Evolutionary conservation across 2,329 filamentous ascomycete species (phyloP).

Genomic region (Penicillium italicum): DNA sequence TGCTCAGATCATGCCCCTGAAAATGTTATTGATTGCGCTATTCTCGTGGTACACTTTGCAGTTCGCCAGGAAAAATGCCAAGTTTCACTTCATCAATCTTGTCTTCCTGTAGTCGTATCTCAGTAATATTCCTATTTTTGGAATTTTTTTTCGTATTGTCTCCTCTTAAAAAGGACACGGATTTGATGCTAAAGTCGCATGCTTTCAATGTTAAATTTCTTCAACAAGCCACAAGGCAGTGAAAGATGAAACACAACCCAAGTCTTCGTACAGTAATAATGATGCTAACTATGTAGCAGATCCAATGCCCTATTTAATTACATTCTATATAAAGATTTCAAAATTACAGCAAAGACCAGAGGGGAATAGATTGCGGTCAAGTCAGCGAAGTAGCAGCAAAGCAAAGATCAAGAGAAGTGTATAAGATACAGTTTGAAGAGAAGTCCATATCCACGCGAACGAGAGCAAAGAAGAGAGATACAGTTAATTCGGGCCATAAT

Average conservation of each 20-base stretch:
- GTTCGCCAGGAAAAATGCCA: conserved; percentile 21
- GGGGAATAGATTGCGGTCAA: conserved; percentile 10
- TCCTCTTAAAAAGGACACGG: neutral
- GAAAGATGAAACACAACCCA: neutral
- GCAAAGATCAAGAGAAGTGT: neutral
- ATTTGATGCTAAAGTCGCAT: neutral
- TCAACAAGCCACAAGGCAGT: neutral
- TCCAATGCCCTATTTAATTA: neutral
- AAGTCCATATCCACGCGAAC: conserved; percentile 9
- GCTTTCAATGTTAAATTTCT: conserved; percentile 1
- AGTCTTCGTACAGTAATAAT: too few relatives aligned
- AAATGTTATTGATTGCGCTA: conserved; percentile 13
- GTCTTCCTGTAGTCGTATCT: neutral
- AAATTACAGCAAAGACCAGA: neutral
- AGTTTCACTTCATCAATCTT: conserved; percentile 3
- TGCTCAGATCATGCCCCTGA: conserved; percentile 12
- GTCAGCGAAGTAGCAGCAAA: neutral
- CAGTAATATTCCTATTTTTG: neutral
- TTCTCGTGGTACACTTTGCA: conserved; percentile 13
- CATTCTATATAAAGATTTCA: neutral
- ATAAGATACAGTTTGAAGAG: conserved; percentile 3
- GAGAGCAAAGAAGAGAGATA: conserved; percentile 8
- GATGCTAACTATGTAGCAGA: too few relatives aligned
- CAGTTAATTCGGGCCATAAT: conserved; percentile 5
- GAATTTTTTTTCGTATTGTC: neutral